phyloP scores from a whole-genome alignment of 2,329 filamentous ascomycete species.

The Fusarium paranaense region DNA sequence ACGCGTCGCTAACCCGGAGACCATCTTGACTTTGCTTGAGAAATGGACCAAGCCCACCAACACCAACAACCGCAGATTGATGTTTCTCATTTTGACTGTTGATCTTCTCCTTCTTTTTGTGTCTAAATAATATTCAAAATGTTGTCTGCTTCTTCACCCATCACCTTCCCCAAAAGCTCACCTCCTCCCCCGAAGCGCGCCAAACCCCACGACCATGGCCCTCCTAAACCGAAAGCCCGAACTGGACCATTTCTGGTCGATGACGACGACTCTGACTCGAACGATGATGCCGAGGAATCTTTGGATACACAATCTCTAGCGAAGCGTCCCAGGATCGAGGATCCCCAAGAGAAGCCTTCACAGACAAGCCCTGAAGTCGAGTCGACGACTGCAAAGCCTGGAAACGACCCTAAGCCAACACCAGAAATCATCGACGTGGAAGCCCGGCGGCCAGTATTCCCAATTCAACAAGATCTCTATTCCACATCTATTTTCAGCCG shows the following conservation, averaged over 20 bases:
- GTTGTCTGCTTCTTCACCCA: constrained; percentile 70
- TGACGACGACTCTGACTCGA: constrained; percentile 51
- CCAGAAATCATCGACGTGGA: constrained; percentile 5
- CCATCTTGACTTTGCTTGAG: constrained; percentile 1
- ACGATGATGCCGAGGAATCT: constrained; percentile 14
- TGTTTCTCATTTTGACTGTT: background rate
- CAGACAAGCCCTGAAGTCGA: background rate
- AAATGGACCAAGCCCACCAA: constrained; percentile 25
- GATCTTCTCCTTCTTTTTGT: background rate
- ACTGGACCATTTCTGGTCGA: constrained; percentile 55
- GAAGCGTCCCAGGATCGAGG: constrained; percentile 50
- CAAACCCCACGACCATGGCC: constrained; percentile 50
- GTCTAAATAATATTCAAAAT: constrained; percentile 53
- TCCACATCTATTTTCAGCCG: constrained; percentile 42
- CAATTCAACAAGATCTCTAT: constrained; percentile 42
- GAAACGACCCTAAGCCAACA: background rate
- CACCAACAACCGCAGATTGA: constrained; percentile 2
- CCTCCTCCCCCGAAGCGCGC: constrained; percentile 52
- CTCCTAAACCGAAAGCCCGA: constrained; percentile 50
- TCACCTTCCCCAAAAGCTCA: constrained; percentile 66
- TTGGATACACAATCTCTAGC: constrained; percentile 29
- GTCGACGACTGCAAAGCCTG: background rate
- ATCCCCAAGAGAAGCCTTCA: constrained; percentile 30
- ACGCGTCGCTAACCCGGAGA: constrained; percentile 42
- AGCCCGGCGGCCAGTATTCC: constrained; percentile 29